Percentiles rank a stretch among this genome's conserved stretches.
Evolutionary conservation across 495 filamentous ascomycete genomes (phyloP).

Genomic region (Penicillium lagena): DNA sequence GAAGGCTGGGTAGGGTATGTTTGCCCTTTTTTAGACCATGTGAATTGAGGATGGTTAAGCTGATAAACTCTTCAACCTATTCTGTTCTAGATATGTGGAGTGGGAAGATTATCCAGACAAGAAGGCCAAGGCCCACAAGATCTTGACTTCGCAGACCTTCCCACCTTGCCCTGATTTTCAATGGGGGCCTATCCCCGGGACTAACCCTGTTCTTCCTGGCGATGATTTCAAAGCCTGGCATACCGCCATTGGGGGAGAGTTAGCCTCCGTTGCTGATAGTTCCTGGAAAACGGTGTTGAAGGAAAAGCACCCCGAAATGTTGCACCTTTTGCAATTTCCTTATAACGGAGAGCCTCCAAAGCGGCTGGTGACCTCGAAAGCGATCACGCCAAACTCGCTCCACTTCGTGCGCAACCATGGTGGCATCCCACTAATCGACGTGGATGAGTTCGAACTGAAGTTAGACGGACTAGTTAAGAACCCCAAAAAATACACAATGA

Average conservation of each 20-base stretch:
- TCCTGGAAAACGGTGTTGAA: conserved; percentile 52
- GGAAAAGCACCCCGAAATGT: conserved; percentile 61
- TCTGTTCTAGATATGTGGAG: conserved; percentile 45
- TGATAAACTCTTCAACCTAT: not conserved
- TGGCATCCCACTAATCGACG: conserved; percentile 55
- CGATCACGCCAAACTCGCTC: conserved; percentile 52
- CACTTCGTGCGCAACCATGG: conserved; percentile 66
- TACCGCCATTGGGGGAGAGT: conserved; percentile 46
- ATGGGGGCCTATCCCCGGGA: conserved; percentile 49
- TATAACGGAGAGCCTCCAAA: conserved; percentile 65
- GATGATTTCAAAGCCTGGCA: conserved; percentile 63
- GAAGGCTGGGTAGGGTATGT: conserved; percentile 31
- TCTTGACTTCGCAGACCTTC: conserved; percentile 52
- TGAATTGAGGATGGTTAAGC: not conserved
- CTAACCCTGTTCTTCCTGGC: conserved; percentile 59
- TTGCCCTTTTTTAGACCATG: not conserved
- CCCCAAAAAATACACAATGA: conserved; percentile 46
- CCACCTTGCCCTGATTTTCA: conserved; percentile 53
- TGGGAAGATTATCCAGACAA: conserved; percentile 69
- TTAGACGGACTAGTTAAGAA: conserved; percentile 52
- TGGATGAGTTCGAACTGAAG: conserved; percentile 41
- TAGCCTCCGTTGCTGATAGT: conserved; percentile 42
- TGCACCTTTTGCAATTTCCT: conserved; percentile 64
- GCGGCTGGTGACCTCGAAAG: conserved; percentile 36
- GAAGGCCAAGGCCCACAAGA: conserved; percentile 48